Conservation (phyloP, 2,329 filamentous ascomycete species). For the Ambrosiella beaveri region DNA sequence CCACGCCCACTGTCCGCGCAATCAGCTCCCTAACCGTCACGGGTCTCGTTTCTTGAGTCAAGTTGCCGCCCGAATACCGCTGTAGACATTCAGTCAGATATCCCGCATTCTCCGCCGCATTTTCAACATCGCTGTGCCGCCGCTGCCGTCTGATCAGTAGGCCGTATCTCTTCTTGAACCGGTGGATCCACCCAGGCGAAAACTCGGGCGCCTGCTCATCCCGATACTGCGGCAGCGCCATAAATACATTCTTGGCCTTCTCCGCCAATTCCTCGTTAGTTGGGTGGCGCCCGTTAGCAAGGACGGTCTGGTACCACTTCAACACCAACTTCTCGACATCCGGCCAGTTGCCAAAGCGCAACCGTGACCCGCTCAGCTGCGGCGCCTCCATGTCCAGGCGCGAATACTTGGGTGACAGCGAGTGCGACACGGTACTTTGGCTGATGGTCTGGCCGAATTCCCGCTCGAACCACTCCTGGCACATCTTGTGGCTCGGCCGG, state of each 20-base stretch:
- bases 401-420: constrained; percentile 43
- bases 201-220: constrained; percentile 44
- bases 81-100: constrained; percentile 45
- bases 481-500: constrained; percentile 42
- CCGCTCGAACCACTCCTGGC: constrained; percentile 44
- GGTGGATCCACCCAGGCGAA: constrained; percentile 46
- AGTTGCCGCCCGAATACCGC: constrained; percentile 32
- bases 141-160: constrained; percentile 39
- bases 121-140: constrained; percentile 30
- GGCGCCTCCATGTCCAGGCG: constrained; percentile 41
- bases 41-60: constrained; percentile 40
- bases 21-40: constrained; percentile 41
- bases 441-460: constrained; percentile 44
- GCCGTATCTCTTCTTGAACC: constrained; percentile 47
- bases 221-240: constrained; percentile 40
- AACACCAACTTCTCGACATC: constrained; percentile 42
- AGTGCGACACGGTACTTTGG: constrained; percentile 46
- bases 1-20: constrained; percentile 36
- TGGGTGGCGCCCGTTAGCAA: constrained; percentile 36
- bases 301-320: constrained; percentile 36
- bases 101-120: constrained; percentile 37
- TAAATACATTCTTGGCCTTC: constrained; percentile 43
- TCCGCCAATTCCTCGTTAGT: constrained; percentile 46
- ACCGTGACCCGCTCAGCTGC: constrained; percentile 42
- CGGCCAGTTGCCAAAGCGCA: constrained; percentile 47